Percentiles rank a stretch among this genome's conserved stretches.
Conservation (phyloP, 1,284 basidiomycete species). For the Boletus semigastroideus region DNA sequence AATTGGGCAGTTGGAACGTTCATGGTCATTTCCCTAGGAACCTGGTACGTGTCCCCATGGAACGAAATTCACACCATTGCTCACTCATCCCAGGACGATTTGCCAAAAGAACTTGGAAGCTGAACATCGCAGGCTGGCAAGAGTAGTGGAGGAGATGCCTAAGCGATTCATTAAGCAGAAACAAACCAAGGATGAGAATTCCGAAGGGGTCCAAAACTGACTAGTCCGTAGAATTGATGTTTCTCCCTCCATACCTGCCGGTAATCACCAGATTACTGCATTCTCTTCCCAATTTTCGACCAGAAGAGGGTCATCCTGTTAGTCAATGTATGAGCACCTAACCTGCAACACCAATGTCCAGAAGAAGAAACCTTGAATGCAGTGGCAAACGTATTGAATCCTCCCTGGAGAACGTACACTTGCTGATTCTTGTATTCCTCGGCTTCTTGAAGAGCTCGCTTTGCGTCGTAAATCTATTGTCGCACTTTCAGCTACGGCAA, state of each 20-base stretch:
- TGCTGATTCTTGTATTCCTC: constrained; percentile 45
- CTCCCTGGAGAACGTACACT: constrained; percentile 64
- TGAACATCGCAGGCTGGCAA: constrained; percentile 55
- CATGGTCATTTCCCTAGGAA: constrained; percentile 48
- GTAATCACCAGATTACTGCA: constrained; percentile 24
- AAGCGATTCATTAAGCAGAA: constrained; percentile 49
- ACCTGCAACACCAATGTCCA: background rate
- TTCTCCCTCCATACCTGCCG: background rate
- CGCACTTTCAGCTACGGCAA: background rate
- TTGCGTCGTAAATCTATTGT: constrained; percentile 65
- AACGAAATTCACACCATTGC: background rate
- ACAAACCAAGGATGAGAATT: constrained; percentile 33
- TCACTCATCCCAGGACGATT: constrained; percentile 49
- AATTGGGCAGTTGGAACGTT: constrained; percentile 61
- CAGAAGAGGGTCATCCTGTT: constrained; percentile 62
- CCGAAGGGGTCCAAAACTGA: constrained; percentile 7
- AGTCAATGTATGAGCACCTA: constrained; percentile 6
- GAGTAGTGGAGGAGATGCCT: constrained; percentile 61
- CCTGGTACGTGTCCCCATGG: constrained; percentile 40
- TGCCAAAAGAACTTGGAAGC: constrained; percentile 55
- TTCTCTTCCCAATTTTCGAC: constrained; percentile 74
- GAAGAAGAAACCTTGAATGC: constrained; percentile 54
- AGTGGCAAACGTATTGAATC: constrained; percentile 68
- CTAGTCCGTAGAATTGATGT: background rate
- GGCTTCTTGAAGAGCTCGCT: constrained; percentile 41